Evolutionary conservation across 768 basidiomycete genomes (phyloP), one percentile per base, ranked within the genome.

Genomic region (Rhizopogon roseolus): DNA sequence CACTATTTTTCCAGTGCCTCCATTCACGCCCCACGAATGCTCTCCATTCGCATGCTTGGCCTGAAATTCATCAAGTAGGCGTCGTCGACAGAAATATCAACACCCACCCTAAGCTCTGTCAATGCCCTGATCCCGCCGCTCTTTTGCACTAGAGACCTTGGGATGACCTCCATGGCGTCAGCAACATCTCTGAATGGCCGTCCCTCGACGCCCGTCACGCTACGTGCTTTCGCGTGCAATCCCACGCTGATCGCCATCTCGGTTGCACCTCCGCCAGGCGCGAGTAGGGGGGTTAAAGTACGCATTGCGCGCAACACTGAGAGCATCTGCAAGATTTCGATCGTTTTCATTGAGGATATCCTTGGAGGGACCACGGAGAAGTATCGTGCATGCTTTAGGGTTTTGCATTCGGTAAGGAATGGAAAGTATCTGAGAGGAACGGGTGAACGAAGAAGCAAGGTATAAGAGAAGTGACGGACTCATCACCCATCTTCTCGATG

Each of bases 311-410:
- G 96, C 96, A 52, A 98, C 95, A 37, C 88, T 84, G 88, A 99
- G 98, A 34, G 96, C 97, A 62, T 99, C 97, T 2, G 93, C 93
- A 29, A 98, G 81, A 71, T 98, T 99, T 48, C 96, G 85, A 70
- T 98, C 97, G 61, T 98, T 92, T 74, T 98, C 97, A 70, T 98
- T 97, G 46, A 99, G 78, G 62, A 98, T 93, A 64, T 98, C 97
- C 71, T 98, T 99, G 2, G 93, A 96, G 0, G 97, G 97, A 1
- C 97, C 95, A 40, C 96, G 93, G 13, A 99, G 88, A 44, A 99
- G 83, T 72, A 98, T 93, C 9, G 96, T 98, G 80, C 97, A 98
- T 1, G 96, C 97, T 74, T 97, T 96, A 5, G 97, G 97, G 13
- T 79, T 76, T 74, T 72, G 75, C 97, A 99, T 65, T 93, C 84